phyloP scores from a whole-genome alignment of 139 green algal species.

The Yamagishiella unicocca region DNA sequence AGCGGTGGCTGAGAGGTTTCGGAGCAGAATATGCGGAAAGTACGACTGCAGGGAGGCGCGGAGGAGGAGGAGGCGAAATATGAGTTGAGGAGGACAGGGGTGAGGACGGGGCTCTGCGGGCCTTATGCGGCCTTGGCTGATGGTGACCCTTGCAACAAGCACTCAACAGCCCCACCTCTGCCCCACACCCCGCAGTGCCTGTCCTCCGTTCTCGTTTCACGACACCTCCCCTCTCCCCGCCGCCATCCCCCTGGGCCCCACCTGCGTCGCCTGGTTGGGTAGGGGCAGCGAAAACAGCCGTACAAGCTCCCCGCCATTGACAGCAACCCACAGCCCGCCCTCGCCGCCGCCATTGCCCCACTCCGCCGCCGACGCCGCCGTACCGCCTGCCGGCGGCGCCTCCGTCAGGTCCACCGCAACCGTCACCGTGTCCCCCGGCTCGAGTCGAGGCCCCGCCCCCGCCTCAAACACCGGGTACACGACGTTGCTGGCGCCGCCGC shows the following conservation, averaged over 20 bases:
- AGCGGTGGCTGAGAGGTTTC: constrained; percentile 58
- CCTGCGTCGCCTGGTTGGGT: background rate
- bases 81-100: no score
- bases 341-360: background rate
- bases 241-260: no score
- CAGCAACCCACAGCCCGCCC: constrained; percentile 5
- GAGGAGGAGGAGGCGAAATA: background rate
- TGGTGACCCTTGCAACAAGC: no score
- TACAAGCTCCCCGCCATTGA: constrained; percentile 22
- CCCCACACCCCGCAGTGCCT: no score
- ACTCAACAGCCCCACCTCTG: no score
- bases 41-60: constrained; percentile 36
- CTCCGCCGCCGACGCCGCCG: background rate
- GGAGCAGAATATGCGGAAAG: constrained; percentile 70
- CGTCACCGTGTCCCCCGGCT: constrained; percentile 35
- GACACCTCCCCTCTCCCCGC: no score
- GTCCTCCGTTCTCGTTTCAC: no score
- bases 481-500: background rate
- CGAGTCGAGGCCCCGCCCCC: background rate
- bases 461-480: background rate
- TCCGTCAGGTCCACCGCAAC: constrained; percentile 39
- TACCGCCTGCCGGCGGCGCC: background rate
- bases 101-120: no score
- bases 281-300: constrained; percentile 24
- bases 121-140: no score